These are phyloP conservation scores for Clarkia xantiana DNA, from an alignment of 345 rosid species.

Conservation along the genomic window DNA sequence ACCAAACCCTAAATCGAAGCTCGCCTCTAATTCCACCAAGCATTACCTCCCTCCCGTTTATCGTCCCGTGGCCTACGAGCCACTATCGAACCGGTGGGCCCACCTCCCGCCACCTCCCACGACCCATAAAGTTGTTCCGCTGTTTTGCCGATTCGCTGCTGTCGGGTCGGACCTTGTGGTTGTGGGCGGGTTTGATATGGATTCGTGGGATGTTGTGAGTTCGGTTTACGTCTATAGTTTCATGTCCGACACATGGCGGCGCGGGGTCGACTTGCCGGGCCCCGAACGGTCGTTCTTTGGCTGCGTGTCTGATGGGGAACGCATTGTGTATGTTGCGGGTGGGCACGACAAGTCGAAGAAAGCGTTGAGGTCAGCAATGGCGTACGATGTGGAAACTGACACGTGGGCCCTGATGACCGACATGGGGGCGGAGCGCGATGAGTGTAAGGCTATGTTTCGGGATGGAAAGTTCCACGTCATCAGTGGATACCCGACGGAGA, in stretches of 20 bases:
- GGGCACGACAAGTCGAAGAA: slow-evolving; percentile 70
- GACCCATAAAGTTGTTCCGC: slow-evolving; percentile 31
- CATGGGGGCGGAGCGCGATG: slow-evolving; percentile 74
- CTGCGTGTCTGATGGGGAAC: slow-evolving; percentile 40
- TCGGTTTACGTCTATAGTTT: slow-evolving; percentile 43
- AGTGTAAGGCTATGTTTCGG: slow-evolving; percentile 47
- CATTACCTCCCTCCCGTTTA: slow-evolving; percentile 17
- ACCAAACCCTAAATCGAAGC: slow-evolving; percentile 10
- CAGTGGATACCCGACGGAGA: slow-evolving; percentile 62
- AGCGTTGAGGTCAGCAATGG: slow-evolving; percentile 47
- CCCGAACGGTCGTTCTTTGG: slow-evolving; percentile 45
- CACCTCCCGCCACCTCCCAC: slow-evolving; percentile 45
- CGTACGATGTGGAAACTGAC: slow-evolving; percentile 46
- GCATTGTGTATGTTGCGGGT: slow-evolving; percentile 57
- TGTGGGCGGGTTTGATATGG: slow-evolving; percentile 58
- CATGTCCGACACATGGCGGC: slow-evolving; percentile 40
- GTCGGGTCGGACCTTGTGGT: slow-evolving; percentile 51
- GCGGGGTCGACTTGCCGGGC: slow-evolving; percentile 52
- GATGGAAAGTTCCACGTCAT: slow-evolving; percentile 53
- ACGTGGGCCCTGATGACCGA: slow-evolving; percentile 52
- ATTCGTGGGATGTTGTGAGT: slow-evolving; percentile 36
- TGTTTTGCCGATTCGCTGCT: slow-evolving; percentile 41
- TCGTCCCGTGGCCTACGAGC: slow-evolving; percentile 28
- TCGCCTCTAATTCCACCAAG: slow-evolving; percentile 13
- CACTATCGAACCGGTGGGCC: slow-evolving; percentile 34